These are phyloP conservation scores for Lactarius indigo DNA, from an alignment of 768 basidiomycete species.

Conservation along the genomic window DNA sequence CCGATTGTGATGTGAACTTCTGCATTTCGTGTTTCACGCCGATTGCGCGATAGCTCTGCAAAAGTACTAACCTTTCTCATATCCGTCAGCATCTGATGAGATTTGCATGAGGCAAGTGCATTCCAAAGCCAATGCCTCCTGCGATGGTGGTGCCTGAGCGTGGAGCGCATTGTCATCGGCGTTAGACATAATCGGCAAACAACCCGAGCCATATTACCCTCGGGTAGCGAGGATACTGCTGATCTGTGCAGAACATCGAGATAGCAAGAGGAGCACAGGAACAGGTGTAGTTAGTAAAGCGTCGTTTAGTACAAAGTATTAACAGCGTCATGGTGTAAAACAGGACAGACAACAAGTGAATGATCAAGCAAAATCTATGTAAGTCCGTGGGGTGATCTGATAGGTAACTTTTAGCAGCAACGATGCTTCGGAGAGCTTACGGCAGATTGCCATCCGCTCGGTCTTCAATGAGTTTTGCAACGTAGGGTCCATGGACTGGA, in stretches of 20 bases:
- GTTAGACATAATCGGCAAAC: neutral
- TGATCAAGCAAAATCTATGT: neutral
- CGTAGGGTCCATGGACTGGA: conserved; percentile 61
- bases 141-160: no score
- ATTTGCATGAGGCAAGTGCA: neutral
- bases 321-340: neutral
- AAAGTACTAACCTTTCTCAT: no score
- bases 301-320: neutral
- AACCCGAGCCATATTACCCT: neutral
- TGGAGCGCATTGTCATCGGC: neutral
- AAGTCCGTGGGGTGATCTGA: neutral
- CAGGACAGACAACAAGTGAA: neutral
- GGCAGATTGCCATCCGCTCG: conserved; percentile 42
- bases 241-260: neutral
- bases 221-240: neutral
- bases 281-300: neutral
- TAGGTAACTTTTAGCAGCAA: neutral
- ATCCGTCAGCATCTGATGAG: neutral
- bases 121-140: neutral
- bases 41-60: neutral
- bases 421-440: neutral
- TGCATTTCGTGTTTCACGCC: neutral
- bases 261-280: neutral
- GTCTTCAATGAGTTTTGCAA: conserved; percentile 72
- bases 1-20: neutral